Conservation (phyloP, 2,329 filamentous ascomycete species). For the Penicillium digitatum region DNA sequence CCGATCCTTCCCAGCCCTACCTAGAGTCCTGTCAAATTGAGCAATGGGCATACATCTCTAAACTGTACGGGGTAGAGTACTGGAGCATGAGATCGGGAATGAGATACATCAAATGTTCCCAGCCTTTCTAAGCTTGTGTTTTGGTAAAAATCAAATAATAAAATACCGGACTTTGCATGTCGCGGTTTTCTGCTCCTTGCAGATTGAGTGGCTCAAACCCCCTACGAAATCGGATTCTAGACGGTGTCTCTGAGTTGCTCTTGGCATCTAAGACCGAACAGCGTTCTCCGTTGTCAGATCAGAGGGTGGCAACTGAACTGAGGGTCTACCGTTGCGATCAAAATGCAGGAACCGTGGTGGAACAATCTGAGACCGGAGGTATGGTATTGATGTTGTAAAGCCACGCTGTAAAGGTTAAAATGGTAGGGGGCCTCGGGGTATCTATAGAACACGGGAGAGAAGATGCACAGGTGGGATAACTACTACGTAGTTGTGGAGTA, state of each 20-base stretch:
- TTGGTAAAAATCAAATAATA: neutral
- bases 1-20: neutral
- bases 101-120: neutral
- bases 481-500: neutral
- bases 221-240: neutral
- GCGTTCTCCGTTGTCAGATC: neutral
- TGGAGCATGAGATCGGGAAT: neutral
- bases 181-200: slow-evolving; percentile 4
- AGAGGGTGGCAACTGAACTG: neutral
- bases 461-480: neutral
- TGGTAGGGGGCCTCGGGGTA: neutral
- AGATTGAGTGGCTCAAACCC: neutral
- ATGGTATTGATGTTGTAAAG: neutral
- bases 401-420: neutral
- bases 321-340: neutral
- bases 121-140: slow-evolving; percentile 1
- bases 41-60: neutral
- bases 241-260: neutral
- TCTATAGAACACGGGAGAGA: neutral
- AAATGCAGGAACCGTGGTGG: neutral
- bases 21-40: neutral
- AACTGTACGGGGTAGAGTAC: neutral
- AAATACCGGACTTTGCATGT: neutral
- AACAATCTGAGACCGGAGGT: neutral
- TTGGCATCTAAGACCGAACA: neutral